Percentiles rank a stretch among this genome's conserved stretches.
Conservation (phyloP, 331 rosid genomes). For the Cydonia oblonga region DNA sequence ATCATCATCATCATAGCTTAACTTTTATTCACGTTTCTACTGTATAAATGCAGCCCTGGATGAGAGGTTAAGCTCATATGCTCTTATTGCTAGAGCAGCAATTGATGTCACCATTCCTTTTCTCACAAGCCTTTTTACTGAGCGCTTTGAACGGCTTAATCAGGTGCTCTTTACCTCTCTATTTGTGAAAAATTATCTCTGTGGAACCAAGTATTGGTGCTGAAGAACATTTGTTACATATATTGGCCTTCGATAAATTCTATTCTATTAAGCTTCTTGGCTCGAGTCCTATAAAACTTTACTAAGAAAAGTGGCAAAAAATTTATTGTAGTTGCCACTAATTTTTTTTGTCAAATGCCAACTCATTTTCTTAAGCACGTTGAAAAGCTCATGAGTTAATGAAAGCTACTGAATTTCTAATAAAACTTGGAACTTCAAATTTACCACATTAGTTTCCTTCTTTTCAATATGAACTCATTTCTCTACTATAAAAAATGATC, state of each 20-base stretch:
- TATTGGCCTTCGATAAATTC: background rate
- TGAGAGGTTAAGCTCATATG: conserved; percentile 88
- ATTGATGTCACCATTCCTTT: conserved; percentile 70
- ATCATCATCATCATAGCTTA: background rate
- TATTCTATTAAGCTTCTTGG: background rate
- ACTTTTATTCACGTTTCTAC: conserved; percentile 1
- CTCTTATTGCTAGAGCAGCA: conserved; percentile 86
- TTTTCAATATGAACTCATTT: background rate
- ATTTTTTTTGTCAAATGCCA: too few species aligned
- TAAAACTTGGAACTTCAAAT: background rate
- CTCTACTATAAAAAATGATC: background rate
- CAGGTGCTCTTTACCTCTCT: conserved; percentile 45
- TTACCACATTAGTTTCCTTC: background rate
- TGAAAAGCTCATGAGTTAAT: background rate
- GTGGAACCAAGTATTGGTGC: conserved; percentile 5
- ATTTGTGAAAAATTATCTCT: conserved; percentile 17
- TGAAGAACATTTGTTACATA: background rate
- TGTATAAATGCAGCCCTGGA: conserved; percentile 78
- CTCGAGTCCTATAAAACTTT: background rate
- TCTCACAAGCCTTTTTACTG: conserved; percentile 55
- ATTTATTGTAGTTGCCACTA: too few species aligned
- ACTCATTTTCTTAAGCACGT: background rate
- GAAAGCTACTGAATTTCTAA: background rate
- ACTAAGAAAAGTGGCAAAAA: background rate
- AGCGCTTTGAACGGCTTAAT: conserved; percentile 53